Percentiles rank a stretch among this genome's conserved stretches.
Evolutionary conservation across 2,329 filamentous ascomycete species (phyloP).

Genomic region (Claviceps digitariae): DNA sequence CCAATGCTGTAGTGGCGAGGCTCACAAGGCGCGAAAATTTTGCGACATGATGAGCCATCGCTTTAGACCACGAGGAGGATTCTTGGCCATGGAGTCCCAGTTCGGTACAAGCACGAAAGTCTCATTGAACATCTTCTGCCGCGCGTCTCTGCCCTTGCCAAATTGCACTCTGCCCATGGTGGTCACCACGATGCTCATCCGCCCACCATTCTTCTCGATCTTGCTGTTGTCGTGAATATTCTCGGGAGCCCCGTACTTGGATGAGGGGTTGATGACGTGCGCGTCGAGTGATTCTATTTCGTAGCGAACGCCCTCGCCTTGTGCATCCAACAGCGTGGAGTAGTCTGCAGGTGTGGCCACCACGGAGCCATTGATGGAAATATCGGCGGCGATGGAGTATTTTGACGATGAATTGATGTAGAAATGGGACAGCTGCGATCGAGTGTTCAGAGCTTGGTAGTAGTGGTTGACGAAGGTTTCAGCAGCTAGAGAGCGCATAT

Average conservation of each 20-base stretch:
- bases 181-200: constrained; percentile 58
- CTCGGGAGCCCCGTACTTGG: constrained; percentile 41
- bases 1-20: background rate
- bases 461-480: constrained; percentile 59
- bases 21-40: constrained; percentile 48
- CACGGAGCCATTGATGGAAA: constrained; percentile 66
- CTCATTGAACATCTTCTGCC: constrained; percentile 62
- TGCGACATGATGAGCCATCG: constrained; percentile 59
- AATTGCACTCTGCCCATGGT: constrained; percentile 61
- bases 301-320: constrained; percentile 47
- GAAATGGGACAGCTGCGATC: constrained; percentile 49
- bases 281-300: constrained; percentile 65
- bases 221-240: constrained; percentile 26
- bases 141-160: constrained; percentile 47
- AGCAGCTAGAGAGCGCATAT: constrained; percentile 37
- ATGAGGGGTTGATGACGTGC: constrained; percentile 62
- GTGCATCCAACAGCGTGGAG: constrained; percentile 52
- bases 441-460: constrained; percentile 59
- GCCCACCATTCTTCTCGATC: constrained; percentile 36
- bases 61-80: constrained; percentile 38
- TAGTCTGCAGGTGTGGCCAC: constrained; percentile 50
- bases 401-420: constrained; percentile 50
- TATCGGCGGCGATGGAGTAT: constrained; percentile 47
- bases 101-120: constrained; percentile 71
- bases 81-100: constrained; percentile 42